These are phyloP conservation scores for Dothideomycetidae sp. DNA, from an alignment of 2,329 filamentous ascomycete species.

Conservation along the genomic window DNA sequence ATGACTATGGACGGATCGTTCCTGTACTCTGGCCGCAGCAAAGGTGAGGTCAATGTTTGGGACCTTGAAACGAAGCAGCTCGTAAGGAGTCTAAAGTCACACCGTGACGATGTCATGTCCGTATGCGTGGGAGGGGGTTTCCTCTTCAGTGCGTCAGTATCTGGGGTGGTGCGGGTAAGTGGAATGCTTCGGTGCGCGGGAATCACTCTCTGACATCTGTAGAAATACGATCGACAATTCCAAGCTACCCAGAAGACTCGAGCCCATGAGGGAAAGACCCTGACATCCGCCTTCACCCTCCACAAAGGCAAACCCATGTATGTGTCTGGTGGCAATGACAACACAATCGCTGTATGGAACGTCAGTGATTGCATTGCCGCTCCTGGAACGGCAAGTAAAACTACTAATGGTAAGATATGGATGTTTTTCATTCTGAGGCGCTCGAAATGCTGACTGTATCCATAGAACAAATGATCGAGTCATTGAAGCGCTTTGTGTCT, in stretches of 20 bases:
- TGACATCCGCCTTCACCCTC: constrained; percentile 64
- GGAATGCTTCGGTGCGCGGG: neutral
- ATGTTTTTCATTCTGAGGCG: neutral
- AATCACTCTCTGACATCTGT: constrained; percentile 14
- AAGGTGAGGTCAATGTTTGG: constrained; percentile 88
- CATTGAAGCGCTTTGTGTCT: constrained; percentile 70
- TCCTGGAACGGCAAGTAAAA: constrained; percentile 33
- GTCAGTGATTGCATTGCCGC: constrained; percentile 42
- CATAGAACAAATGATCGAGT: constrained; percentile 44
- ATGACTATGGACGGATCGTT: constrained; percentile 82
- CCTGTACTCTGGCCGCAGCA: constrained; percentile 76
- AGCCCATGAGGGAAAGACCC: constrained; percentile 74
- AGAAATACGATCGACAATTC: constrained; percentile 70
- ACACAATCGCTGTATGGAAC: constrained; percentile 79
- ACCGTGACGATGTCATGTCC: constrained; percentile 70
- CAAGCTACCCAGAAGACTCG: constrained; percentile 64
- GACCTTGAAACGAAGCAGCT: constrained; percentile 89
- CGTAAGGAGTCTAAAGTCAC: constrained; percentile 69
- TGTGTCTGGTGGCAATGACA: constrained; percentile 88
- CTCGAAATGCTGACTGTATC: neutral
- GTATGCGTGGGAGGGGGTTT: constrained; percentile 74
- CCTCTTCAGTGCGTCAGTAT: constrained; percentile 78
- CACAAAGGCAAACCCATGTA: constrained; percentile 65
- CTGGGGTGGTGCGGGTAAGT: constrained; percentile 68
- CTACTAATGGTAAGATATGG: constrained; percentile 38